Conservation (phyloP, 2,329 filamentous ascomycete species). For the Paraphoma sp. region DNA sequence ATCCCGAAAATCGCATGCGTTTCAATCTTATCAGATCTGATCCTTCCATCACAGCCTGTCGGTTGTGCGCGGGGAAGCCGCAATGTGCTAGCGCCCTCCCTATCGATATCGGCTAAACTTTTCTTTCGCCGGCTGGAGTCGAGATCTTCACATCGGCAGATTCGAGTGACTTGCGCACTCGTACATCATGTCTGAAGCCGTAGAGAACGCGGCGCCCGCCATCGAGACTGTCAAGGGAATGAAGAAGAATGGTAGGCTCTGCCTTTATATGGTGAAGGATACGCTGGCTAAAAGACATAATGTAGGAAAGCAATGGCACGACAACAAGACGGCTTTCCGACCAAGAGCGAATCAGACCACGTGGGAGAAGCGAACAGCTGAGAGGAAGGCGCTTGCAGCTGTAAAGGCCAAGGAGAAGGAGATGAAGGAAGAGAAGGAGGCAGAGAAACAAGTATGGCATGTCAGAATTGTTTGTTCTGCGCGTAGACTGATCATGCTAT, state of each 20-base stretch:
- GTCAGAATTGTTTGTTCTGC: background rate
- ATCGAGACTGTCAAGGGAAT: constrained; percentile 61
- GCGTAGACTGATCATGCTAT: constrained; percentile 18
- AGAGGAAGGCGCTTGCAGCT: constrained; percentile 72
- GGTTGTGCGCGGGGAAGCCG: constrained; percentile 9
- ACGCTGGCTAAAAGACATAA: constrained; percentile 13
- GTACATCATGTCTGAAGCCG: constrained; percentile 37
- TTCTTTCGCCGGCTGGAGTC: constrained; percentile 26
- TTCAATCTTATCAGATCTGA: constrained; percentile 38
- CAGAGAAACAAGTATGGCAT: constrained; percentile 73
- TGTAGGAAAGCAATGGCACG: constrained; percentile 94
- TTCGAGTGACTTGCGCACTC: constrained; percentile 13
- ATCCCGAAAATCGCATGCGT: background rate
- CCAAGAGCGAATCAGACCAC: constrained; percentile 78
- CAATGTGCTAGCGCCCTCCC: constrained; percentile 4
- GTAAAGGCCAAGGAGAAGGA: constrained; percentile 93
- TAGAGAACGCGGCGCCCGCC: constrained; percentile 51
- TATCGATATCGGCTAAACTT: constrained; percentile 36
- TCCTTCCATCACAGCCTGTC: constrained; percentile 17
- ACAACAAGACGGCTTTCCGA: constrained; percentile 82
- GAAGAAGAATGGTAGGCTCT: constrained; percentile 77
- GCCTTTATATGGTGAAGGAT: constrained; percentile 1
- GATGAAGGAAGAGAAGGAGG: constrained; percentile 91
- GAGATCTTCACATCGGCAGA: constrained; percentile 19
- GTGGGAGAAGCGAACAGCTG: constrained; percentile 77